Evolutionary conservation across 2,329 filamentous ascomycete genomes (phyloP).

Genomic region (Davidsoniella virescens): DNA sequence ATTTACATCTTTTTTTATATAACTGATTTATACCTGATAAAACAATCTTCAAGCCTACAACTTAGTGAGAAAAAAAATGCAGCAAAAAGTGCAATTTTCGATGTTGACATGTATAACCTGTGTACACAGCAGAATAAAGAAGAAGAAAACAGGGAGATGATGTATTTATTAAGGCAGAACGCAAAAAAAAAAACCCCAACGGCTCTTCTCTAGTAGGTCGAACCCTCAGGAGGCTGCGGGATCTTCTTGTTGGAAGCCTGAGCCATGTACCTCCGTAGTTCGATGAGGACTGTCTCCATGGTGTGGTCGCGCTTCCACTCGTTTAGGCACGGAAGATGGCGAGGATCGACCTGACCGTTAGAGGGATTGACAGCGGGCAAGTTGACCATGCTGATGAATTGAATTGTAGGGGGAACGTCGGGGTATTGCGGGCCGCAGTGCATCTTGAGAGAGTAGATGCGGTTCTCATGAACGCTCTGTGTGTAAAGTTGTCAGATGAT

Average conservation of each 20-base stretch:
- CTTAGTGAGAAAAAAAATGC: too few relatives aligned
- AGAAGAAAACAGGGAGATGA: too few relatives aligned
- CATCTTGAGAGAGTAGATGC: constrained; percentile 96
- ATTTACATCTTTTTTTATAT: too few relatives aligned
- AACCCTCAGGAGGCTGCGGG: constrained; percentile 79
- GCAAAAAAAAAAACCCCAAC: too few relatives aligned
- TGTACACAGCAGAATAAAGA: too few relatives aligned
- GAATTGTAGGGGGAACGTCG: constrained; percentile 71
- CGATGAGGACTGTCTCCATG: constrained; percentile 85
- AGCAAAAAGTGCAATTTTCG: too few relatives aligned
- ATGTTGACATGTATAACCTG: too few relatives aligned
- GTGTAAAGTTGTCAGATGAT: constrained; percentile 6
- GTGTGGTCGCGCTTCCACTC: constrained; percentile 89
- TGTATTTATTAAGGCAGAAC: too few relatives aligned
- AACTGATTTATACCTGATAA: too few relatives aligned
- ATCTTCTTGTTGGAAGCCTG: constrained; percentile 85
- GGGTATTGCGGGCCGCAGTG: constrained; percentile 85
- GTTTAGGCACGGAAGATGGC: constrained; percentile 67
- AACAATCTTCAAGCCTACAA: too few relatives aligned
- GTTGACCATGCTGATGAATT: constrained; percentile 90
- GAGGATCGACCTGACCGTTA: constrained; percentile 71
- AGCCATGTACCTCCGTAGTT: constrained; percentile 87
- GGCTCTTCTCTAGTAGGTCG: constrained; percentile 24
- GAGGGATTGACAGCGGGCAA: constrained; percentile 78
- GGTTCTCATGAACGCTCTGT: constrained; percentile 91